Evolutionary conservation across 495 filamentous ascomycete species (phyloP).

Genomic region (Aspergillus egyptiacus): DNA sequence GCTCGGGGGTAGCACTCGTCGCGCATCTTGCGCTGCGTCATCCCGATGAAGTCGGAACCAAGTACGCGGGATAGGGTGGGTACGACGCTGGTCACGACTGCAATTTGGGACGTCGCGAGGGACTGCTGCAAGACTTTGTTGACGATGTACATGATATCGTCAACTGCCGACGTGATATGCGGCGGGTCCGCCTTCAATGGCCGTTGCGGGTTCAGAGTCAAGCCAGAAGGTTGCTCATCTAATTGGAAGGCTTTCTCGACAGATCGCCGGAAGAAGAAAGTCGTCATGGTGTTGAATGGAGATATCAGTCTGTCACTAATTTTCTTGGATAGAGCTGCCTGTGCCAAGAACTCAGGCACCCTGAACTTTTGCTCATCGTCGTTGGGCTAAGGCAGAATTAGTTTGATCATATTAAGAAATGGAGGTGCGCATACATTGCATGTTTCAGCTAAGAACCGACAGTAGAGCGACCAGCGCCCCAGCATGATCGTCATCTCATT

Average conservation of each 20-base stretch:
- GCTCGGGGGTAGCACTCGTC: slow-evolving; percentile 85
- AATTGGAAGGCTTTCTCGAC: slow-evolving; percentile 97
- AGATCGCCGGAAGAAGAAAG: slow-evolving; percentile 91
- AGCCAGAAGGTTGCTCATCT: slow-evolving; percentile 81
- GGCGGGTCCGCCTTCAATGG: slow-evolving; percentile 68
- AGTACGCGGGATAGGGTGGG: slow-evolving; percentile 80
- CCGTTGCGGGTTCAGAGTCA: slow-evolving; percentile 65
- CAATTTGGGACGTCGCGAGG: slow-evolving; percentile 73
- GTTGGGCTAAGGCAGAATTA: slow-evolving; percentile 14
- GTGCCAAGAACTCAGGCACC: slow-evolving; percentile 63
- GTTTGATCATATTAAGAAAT: slow-evolving; percentile 15
- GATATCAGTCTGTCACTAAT: slow-evolving; percentile 61
- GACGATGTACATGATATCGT: slow-evolving; percentile 99
- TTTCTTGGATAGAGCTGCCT: slow-evolving; percentile 71
- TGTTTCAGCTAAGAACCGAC: slow-evolving; percentile 79
- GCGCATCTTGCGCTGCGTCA: slow-evolving; percentile 96
- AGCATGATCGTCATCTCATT: slow-evolving; percentile 88
- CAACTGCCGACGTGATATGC: slow-evolving; percentile 90
- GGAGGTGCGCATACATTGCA: slow-evolving; percentile 54
- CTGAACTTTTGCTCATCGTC: slow-evolving; percentile 27
- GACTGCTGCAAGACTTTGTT: slow-evolving; percentile 83
- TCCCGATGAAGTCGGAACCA: slow-evolving; percentile 86
- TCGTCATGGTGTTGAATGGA: slow-evolving; percentile 83
- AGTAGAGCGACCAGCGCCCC: slow-evolving; percentile 87
- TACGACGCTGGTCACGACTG: slow-evolving; percentile 68